A percentile compares a stretch with the other conserved stretches of the same genome.
Conservation (phyloP, 352 stramenopile species). For the Globisporangium alternatum region DNA sequence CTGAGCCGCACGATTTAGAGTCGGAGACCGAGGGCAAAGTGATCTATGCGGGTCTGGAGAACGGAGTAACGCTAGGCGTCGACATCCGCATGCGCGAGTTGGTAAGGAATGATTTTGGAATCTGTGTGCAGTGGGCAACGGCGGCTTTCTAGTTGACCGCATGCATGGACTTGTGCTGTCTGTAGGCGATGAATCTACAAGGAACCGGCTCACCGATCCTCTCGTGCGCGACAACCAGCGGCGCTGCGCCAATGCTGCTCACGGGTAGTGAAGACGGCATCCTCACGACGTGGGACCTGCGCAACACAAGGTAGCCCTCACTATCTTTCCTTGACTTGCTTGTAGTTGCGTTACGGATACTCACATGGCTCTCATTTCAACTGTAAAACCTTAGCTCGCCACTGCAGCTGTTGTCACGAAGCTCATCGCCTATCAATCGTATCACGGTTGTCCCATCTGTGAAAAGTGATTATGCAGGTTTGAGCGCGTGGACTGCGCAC, state of each 20-base stretch:
- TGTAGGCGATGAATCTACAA: constrained; percentile 39
- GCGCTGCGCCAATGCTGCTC: constrained; percentile 29
- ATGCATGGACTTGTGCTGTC: constrained; percentile 1
- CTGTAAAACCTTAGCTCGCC: constrained; percentile 28
- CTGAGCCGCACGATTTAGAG: constrained; percentile 24
- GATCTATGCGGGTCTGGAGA: constrained; percentile 63
- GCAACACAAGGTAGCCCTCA: constrained; percentile 36
- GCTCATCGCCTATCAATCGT: constrained; percentile 43
- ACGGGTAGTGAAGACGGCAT: constrained; percentile 66
- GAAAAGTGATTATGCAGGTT: neutral
- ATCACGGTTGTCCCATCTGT: constrained; percentile 22
- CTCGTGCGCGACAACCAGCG: constrained; percentile 26
- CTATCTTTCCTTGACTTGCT: neutral
- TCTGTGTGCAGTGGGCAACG: neutral
- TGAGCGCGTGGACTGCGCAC: constrained; percentile 52
- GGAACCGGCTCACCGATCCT: constrained; percentile 32
- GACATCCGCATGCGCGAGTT: constrained; percentile 45
- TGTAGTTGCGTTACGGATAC: neutral
- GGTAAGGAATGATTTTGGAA: constrained; percentile 17
- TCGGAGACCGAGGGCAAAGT: constrained; percentile 62
- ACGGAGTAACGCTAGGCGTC: constrained; percentile 53
- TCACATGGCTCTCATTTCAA: neutral
- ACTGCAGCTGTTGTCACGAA: constrained; percentile 50
- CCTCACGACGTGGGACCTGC: constrained; percentile 60
- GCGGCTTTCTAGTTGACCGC: neutral